Base-by-base conservation (phyloP, 2,329 filamentous ascomycete genomes). In the Dendrostoma leiphaemia region DNA sequence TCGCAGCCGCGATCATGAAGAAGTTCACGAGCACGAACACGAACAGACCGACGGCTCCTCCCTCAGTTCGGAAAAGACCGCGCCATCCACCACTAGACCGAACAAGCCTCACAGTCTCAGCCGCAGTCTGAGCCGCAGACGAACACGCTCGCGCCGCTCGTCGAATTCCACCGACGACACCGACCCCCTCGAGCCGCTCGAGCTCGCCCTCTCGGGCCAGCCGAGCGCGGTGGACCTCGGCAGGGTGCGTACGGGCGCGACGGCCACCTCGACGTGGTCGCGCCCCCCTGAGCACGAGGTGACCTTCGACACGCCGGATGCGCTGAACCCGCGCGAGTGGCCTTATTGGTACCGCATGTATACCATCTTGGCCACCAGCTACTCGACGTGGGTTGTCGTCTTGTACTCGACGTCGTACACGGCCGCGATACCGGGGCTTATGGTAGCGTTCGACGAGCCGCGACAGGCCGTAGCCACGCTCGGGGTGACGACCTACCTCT, bases 401-500 rank as follows among this genome's bases (percentile, higher is more conserved):
- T 68, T 90, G 32, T 89, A 90, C 66, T 88, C 83, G 35, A 92
- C 89, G 0, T 85, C 81, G 48, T 93, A 92, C 66, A 90, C 89
- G 2, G 82, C 85, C 0, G 83, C 83, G 7, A 82, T 88, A 32
- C 77, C 80, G 0, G 83, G 85, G 0, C 81, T 93, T 70, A 83
- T 84, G 71, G 65, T 74, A 15, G 83, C 88, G 37, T 91, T 90
- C 61, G 67, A 77, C 47, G 74, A 84, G 21, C 58, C 70, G 1
- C 64, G 51, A 43, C 71, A 82, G 38, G 79, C 81, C 0, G 65
- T 87, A 10, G 80, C 84, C 1, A 88, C 88, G 0, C 73, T 92
- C 2, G 89, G 89, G 4, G 75, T 92, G 19, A 92, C 89, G 0
- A 84, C 85, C 0, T 93, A 92, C 63, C 76, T 92, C 10, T 64